Base-by-base conservation (phyloP, 306 rosid genomes). In the Cicer pinnatifidum region DNA sequence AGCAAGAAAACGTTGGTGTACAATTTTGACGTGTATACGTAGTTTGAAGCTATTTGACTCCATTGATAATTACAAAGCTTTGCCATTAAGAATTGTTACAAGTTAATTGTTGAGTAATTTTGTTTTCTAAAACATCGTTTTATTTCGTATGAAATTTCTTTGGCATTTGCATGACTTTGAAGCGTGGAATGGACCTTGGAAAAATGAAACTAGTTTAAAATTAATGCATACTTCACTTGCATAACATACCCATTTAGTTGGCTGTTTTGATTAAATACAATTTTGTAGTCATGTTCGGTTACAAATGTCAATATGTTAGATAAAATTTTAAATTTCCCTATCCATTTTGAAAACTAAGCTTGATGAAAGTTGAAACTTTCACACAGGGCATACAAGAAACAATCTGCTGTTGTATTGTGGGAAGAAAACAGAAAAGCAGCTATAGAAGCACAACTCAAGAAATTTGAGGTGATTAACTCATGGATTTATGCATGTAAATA, bases 321-420 rank as follows among this genome's bases (percentile, higher is more conserved):
- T 58, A 60, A n/a, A 64, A 19, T 57, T 56, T 80, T 35, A 2
- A 58, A 20, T 48, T 15, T 11, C 37, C 67, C 78, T 69, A 20
- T 57, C 57, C 6, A 13, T 41, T 53, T n/a, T 64, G 44, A 53
- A 17, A 67, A 65, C 46, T 51, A 47, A 9, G 65, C 2, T 64
- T 71, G 43, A 63, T 58, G 35, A 43, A 72, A 38, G 41, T 54
- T 38, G 51, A 15, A 72, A 73, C 16, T 11, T 15, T 75, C 61
- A 80, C 56, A 10, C 81, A 90, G 97, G 84, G 93, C 98, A 43
- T 69, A 82, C 73, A 93, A 86, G 79, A 86, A 79, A 64, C 58
- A 75, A 17, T 80, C 90, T 46, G 81, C 89, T 3, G 86, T 93
- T 80, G 90, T 75, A 69, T 74, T 81, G 68, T 87, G 97, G 97